phyloP scores from a whole-genome alignment of 2,329 filamentous ascomycete genomes.

The Colletotrichum orbiculare region DNA sequence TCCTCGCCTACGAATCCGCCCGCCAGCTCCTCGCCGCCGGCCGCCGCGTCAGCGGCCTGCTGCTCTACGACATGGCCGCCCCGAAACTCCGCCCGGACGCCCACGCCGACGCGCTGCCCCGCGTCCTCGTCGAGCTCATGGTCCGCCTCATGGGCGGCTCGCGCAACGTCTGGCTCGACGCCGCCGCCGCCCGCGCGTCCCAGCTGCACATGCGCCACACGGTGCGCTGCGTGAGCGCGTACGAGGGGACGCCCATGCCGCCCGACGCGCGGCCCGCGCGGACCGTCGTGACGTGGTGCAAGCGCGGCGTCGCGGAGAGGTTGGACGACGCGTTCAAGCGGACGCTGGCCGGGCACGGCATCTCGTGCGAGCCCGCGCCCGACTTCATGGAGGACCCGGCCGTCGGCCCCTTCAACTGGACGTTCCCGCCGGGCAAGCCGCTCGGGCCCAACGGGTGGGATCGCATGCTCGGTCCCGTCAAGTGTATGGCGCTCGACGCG shows the following conservation, averaged over 20 bases:
- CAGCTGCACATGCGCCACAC: too few relatives aligned
- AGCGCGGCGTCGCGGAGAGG: not conserved
- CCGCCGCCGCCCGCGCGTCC: too few relatives aligned
- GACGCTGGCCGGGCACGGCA: not conserved
- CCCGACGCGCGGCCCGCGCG: too few relatives aligned
- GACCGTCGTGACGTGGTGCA: not conserved
- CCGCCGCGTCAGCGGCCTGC: not conserved
- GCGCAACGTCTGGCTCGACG: too few relatives aligned
- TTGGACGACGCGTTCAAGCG: not conserved
- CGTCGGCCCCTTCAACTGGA: not conserved
- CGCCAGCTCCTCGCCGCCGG: slow-evolving; percentile 1
- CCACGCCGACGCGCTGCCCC: too few relatives aligned
- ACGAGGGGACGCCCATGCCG: too few relatives aligned
- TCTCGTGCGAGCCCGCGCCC: not conserved
- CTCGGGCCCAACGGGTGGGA: slow-evolving; percentile 15
- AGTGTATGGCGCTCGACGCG: too few relatives aligned
- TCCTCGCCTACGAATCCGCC: slow-evolving; percentile 10
- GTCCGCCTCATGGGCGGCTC: too few relatives aligned
- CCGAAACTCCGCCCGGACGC: not conserved
- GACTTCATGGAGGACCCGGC: slow-evolving; percentile 6
- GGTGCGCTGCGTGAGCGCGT: too few relatives aligned
- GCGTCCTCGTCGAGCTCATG: too few relatives aligned
- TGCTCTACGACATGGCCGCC: slow-evolving; percentile 16
- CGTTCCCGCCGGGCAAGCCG: not conserved
- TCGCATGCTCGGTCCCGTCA: too few relatives aligned